Base-by-base conservation (phyloP, 2,329 filamentous ascomycete genomes). In the Metarhizium guizhouense region DNA sequence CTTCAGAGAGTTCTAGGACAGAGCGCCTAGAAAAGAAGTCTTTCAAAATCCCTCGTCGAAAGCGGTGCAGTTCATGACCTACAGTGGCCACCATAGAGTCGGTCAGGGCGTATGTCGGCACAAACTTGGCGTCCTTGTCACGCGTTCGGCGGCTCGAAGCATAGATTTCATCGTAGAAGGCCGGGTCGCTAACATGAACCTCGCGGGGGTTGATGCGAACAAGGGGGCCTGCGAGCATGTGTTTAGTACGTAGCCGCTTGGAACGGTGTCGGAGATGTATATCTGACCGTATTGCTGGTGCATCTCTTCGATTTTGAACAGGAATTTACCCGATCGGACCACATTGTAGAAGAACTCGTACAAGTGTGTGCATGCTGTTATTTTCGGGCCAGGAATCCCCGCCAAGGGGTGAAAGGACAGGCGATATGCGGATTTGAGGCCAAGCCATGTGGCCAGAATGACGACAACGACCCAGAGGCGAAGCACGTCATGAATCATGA, bases 181-280 rank as follows among this genome's bases (percentile, higher is more conserved):
- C 51, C 16, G 64, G 58, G 52, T 68, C 65, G 34, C 54, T 54
- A 57, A 66, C 59, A 42, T 66, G 64, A 14, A 68, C 20, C 45
- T 67, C 64, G 6, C 60, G 56, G 3, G 65, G 64, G 52, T 60
- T 68, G 42, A 68, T 65, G 14, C 65, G 59, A 47, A 68, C 57
- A 50, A 68, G 63, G 2, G 65, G 64, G 29, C 65, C 65, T 67
- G 25, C 3, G 1, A 25, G 25, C 25, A n/a, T 7, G n/a, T 36
- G 36, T 20, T 7, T 20, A 45, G 13, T 45, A 3, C 11, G n/a
- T 20, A 45, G 42, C 42, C 13, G 11, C 13, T 7, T 2, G 1
- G 42, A 14, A 4, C 4, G n/a, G 1, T 18, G n/a, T 7, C n/a
- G 11, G n/a, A 45, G 42, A 2, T 7, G n/a, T 40, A 4, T 20